A percentile compares a stretch with the other conserved stretches of the same genome.
Evolutionary conservation across 139 green algal species (phyloP).

Genomic region (Prasinococcaceae sp.): DNA sequence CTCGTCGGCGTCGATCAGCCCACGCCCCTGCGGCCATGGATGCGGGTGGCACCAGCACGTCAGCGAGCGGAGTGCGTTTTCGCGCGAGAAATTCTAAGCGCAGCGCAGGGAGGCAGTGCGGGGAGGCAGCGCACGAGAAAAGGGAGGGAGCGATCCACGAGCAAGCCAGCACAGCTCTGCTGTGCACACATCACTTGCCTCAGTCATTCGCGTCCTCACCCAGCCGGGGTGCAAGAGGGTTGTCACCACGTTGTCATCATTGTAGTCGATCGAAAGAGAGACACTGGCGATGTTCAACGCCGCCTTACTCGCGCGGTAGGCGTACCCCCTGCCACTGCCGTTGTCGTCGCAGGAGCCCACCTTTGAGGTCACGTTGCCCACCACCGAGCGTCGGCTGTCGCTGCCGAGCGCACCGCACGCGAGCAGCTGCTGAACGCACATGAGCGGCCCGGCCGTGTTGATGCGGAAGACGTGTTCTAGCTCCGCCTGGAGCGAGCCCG

Average conservation of each 20-base stretch:
- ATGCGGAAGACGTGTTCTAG: constrained; percentile 20
- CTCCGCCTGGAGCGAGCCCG: no score
- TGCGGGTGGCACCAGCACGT: background rate
- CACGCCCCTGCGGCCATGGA: background rate
- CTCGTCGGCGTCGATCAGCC: constrained; percentile 10
- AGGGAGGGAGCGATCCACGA: no score
- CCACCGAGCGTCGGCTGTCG: background rate
- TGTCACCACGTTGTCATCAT: background rate
- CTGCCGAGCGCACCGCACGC: constrained; percentile 2
- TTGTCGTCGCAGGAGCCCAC: constrained; percentile 21
- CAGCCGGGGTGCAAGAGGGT: constrained; percentile 21
- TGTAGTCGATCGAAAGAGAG: constrained; percentile 20
- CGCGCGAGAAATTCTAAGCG: no score
- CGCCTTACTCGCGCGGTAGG: constrained; percentile 18
- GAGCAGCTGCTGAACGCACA: constrained; percentile 9
- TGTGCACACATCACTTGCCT: no score
- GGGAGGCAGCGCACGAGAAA: background rate
- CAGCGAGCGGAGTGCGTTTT: no score
- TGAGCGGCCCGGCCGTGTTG: constrained; percentile 18
- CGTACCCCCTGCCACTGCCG: constrained; percentile 14
- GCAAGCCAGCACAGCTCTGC: no score
- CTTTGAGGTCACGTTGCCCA: constrained; percentile 24
- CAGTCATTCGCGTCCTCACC: constrained; percentile 21
- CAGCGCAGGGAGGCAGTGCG: no score
- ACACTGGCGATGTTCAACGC: constrained; percentile 22